Percentiles rank a stretch among this genome's conserved stretches.
phyloP scores from a whole-genome alignment of 305 asterid genomes.

The Fraxinus sp. region DNA sequence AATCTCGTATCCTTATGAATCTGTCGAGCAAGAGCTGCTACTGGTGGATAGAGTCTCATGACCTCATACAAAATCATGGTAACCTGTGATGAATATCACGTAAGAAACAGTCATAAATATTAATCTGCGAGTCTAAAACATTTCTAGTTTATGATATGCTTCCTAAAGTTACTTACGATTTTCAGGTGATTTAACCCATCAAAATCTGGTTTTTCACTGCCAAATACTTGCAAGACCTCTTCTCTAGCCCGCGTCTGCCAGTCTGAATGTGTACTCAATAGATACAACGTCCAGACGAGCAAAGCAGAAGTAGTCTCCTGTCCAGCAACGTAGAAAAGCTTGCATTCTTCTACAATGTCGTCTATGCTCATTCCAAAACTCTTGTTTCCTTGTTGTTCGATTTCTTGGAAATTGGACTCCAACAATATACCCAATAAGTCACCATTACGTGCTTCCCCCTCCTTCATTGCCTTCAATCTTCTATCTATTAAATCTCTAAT shows the following conservation, averaged over 20 bases:
- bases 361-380: conserved; percentile 44
- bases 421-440: conserved; percentile 51
- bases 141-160: background rate
- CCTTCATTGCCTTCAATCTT: conserved; percentile 38
- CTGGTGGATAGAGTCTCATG: background rate
- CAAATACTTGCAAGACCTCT: background rate
- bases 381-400: conserved; percentile 33
- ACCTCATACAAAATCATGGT: too few species aligned
- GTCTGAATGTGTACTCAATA: background rate
- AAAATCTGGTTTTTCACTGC: background rate
- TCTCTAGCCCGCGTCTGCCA: background rate
- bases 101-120: background rate
- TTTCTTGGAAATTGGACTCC: conserved; percentile 52
- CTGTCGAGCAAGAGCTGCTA: background rate
- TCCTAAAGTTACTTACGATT: background rate
- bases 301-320: conserved; percentile 60
- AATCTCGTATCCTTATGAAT: background rate
- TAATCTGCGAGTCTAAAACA: background rate
- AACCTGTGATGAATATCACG: background rate
- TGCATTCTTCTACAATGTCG: conserved; percentile 70
- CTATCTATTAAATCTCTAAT: conserved; percentile 36
- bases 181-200: background rate
- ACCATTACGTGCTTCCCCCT: conserved; percentile 35
- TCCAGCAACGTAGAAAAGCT: conserved; percentile 65
- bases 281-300: conserved; percentile 47